phyloP scores from a whole-genome alignment of 208 protist genomes.

The Leishmania lainsoni region DNA sequence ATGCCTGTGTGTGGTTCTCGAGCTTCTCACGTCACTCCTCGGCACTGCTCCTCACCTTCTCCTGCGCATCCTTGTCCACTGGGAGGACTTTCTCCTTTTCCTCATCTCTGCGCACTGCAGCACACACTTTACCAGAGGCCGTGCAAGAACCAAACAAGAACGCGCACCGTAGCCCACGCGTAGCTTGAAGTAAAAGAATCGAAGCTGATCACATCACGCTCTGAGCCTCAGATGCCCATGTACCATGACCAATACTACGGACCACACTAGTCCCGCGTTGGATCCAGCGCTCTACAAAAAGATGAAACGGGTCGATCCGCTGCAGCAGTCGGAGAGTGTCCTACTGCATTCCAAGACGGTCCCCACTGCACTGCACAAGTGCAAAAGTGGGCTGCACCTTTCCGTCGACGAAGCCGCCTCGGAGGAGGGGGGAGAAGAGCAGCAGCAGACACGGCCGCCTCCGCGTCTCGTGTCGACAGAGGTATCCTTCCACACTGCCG shows the following conservation, averaged over 20 bases:
- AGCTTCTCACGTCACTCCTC: background rate
- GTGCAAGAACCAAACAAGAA: background rate
- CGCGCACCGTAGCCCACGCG: background rate
- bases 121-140: background rate
- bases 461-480: slow-evolving; percentile 10
- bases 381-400: slow-evolving; percentile 14
- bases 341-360: slow-evolving; percentile 17
- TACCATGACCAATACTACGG: background rate
- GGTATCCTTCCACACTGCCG: background rate
- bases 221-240: background rate
- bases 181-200: background rate
- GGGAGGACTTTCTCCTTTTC: background rate
- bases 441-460: background rate
- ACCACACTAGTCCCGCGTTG: too few species aligned
- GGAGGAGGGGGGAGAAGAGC: background rate
- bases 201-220: background rate
- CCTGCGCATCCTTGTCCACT: background rate
- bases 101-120: background rate
- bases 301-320: slow-evolving; percentile 7
- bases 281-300: slow-evolving; percentile 10
- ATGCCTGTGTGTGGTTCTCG: background rate
- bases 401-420: background rate
- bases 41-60: background rate
- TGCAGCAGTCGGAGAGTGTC: slow-evolving; percentile 22
- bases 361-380: slow-evolving; percentile 7